These are phyloP conservation scores for Micromonas commoda DNA, from an alignment of 139 green algal genomes.

Conservation along the genomic window DNA sequence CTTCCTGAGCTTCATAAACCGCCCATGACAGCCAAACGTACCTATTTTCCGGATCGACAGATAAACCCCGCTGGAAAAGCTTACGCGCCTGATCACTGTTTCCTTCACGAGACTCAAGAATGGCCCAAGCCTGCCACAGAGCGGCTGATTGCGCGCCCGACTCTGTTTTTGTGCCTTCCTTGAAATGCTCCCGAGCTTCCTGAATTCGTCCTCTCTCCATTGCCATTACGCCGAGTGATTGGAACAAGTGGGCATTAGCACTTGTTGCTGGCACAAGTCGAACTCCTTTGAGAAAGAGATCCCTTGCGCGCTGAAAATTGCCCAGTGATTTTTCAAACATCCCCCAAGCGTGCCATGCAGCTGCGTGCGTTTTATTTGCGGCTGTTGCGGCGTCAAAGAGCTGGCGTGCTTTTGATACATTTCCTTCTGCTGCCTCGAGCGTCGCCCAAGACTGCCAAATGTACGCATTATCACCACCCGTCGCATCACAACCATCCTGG, in stretches of 20 bases:
- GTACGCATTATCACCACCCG: constrained; percentile 73
- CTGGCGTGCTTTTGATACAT: constrained; percentile 65
- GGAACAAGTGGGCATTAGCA: constrained; percentile 66
- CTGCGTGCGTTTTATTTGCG: constrained; percentile 72
- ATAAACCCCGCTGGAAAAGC: constrained; percentile 59
- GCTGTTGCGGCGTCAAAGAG: constrained; percentile 86
- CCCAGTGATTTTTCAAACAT: constrained; percentile 84
- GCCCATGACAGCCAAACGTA: constrained; percentile 85
- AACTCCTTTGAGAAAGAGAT: constrained; percentile 45
- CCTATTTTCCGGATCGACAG: constrained; percentile 60
- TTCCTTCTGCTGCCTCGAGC: constrained; percentile 64
- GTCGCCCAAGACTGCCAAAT: constrained; percentile 89
- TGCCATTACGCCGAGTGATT: constrained; percentile 70
- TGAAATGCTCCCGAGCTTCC: constrained; percentile 79
- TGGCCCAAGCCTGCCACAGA: constrained; percentile 81
- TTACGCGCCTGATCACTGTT: constrained; percentile 51
- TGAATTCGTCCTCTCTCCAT: constrained; percentile 55
- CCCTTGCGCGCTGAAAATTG: constrained; percentile 66
- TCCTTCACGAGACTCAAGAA: constrained; percentile 61
- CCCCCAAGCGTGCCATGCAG: constrained; percentile 94
- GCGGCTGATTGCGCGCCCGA: constrained; percentile 40
- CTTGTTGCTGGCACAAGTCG: neutral
- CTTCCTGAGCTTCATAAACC: constrained; percentile 29
- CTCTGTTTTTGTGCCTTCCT: constrained; percentile 51
- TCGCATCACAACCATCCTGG: constrained; percentile 69